Percentiles rank a stretch among this genome's conserved stretches.
phyloP scores from a whole-genome alignment of 1,284 basidiomycete genomes.

The Takashimella tepidaria region DNA sequence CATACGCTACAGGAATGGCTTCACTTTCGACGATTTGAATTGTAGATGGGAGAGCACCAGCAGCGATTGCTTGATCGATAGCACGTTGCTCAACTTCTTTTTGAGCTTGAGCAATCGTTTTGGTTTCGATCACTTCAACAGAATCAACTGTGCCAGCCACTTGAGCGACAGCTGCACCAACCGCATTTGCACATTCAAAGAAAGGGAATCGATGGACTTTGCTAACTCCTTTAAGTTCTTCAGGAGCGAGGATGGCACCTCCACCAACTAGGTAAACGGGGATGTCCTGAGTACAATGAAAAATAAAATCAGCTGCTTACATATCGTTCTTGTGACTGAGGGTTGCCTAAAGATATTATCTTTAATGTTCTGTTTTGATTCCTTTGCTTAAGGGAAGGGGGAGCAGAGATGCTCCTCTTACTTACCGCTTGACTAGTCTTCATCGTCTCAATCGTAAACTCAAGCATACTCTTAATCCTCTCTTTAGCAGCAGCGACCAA shows the following conservation, averaged over 20 bases:
- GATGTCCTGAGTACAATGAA: too few species aligned
- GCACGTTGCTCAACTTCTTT: conserved; percentile 49
- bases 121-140: conserved; percentile 28
- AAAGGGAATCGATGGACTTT: conserved; percentile 54
- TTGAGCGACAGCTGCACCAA: conserved; percentile 49
- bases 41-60: conserved; percentile 51
- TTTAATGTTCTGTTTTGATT: too few species aligned
- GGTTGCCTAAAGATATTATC: too few species aligned
- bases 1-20: conserved; percentile 39
- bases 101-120: conserved; percentile 31
- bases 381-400: too few species aligned
- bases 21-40: conserved; percentile 52
- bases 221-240: conserved; percentile 50
- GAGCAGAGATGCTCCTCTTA: too few species aligned
- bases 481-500: conserved; percentile 42
- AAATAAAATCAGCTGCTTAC: too few species aligned
- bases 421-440: conserved; percentile 53
- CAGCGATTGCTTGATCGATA: conserved; percentile 50
- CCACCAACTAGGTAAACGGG: conserved; percentile 38
- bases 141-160: conserved; percentile 38
- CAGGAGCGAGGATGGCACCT: conserved; percentile 43
- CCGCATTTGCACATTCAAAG: conserved; percentile 57
- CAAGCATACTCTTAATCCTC: conserved; percentile 53
- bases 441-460: conserved; percentile 54
- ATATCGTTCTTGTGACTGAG: too few species aligned